Percentiles rank a stretch among this genome's conserved stretches.
Evolutionary conservation across 176 grass and related monocot species (phyloP).

Genomic region (Oryza glumipatula): DNA sequence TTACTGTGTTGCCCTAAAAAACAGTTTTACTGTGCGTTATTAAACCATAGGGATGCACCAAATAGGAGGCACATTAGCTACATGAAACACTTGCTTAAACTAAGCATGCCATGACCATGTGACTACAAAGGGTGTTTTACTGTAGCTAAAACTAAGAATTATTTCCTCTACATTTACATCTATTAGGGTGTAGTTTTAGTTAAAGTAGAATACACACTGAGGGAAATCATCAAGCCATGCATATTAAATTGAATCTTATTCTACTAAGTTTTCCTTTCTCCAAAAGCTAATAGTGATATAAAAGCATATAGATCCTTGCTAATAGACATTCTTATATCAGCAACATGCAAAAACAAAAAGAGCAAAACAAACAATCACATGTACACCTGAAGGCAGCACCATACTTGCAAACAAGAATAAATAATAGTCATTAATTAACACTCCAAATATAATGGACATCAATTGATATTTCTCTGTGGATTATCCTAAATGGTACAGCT

Average conservation of each 20-base stretch:
- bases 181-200: slow-evolving; percentile 12
- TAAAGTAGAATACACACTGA: slow-evolving; percentile 5
- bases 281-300: neutral
- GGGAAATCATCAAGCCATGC: slow-evolving; percentile 16
- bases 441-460: slow-evolving; percentile 19
- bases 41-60: slow-evolving; percentile 15
- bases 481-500: slow-evolving; percentile 12
- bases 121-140: neutral
- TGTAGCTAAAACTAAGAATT: slow-evolving; percentile 28
- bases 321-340: neutral
- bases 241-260: neutral
- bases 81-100: slow-evolving; percentile 21
- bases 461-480: slow-evolving; percentile 13
- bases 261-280: neutral
- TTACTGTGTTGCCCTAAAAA: neutral
- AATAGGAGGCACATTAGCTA: slow-evolving; percentile 13
- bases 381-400: slow-evolving; percentile 20
- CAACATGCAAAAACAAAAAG: neutral
- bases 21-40: neutral
- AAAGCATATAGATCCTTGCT: slow-evolving; percentile 20
- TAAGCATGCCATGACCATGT: slow-evolving; percentile 8
- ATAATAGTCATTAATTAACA: slow-evolving; percentile 19
- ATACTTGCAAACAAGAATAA: neutral
- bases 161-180: neutral
- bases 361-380: neutral